Percentiles rank a stretch among this genome's conserved stretches.
Conservation (phyloP, 1,284 basidiomycete genomes). For the Pisolithus thermaeus region DNA sequence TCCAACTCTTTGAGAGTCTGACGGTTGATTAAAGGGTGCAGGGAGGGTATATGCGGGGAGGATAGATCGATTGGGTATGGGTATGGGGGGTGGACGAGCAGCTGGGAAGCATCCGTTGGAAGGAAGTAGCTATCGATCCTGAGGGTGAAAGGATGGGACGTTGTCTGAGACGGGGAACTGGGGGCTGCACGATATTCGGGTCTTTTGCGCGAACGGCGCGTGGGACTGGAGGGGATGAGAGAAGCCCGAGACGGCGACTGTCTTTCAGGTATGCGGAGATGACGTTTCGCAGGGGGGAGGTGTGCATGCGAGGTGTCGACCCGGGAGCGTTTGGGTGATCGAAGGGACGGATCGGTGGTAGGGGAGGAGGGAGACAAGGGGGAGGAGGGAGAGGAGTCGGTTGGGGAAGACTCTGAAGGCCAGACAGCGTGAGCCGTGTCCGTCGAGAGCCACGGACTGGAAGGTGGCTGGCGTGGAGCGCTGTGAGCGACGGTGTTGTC, state of each 20-base stretch:
- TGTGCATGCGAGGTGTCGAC: slow-evolving; percentile 19
- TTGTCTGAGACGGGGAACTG: slow-evolving; percentile 11
- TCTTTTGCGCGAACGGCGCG: slow-evolving; percentile 21
- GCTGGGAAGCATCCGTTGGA: slow-evolving; percentile 9
- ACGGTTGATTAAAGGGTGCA: slow-evolving; percentile 76
- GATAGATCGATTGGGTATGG: slow-evolving; percentile 42
- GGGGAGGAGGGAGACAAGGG: slow-evolving; percentile 20
- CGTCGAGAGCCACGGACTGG: slow-evolving; percentile 27
- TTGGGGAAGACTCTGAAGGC: slow-evolving; percentile 23
- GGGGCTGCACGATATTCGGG: slow-evolving; percentile 15
- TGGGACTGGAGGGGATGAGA: slow-evolving; percentile 16
- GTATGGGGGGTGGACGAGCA: slow-evolving; percentile 21
- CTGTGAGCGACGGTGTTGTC: slow-evolving; percentile 9
- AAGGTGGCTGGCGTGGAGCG: slow-evolving; percentile 24
- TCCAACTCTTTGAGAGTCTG: slow-evolving; percentile 83
- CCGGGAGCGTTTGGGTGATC: slow-evolving; percentile 27
- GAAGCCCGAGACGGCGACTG: slow-evolving; percentile 16
- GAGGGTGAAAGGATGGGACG: slow-evolving; percentile 17
- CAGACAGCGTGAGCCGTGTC: slow-evolving; percentile 24
- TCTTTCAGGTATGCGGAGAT: slow-evolving; percentile 10
- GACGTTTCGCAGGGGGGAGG: slow-evolving; percentile 9
- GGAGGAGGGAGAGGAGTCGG: slow-evolving; percentile 25
- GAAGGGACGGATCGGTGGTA: slow-evolving; percentile 7
- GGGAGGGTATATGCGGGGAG: slow-evolving; percentile 59
- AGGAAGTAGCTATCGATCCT: slow-evolving; percentile 20